Evolutionary conservation across 2,329 filamentous ascomycete species (phyloP).

Genomic region (Fonsecaea pugnacius): DNA sequence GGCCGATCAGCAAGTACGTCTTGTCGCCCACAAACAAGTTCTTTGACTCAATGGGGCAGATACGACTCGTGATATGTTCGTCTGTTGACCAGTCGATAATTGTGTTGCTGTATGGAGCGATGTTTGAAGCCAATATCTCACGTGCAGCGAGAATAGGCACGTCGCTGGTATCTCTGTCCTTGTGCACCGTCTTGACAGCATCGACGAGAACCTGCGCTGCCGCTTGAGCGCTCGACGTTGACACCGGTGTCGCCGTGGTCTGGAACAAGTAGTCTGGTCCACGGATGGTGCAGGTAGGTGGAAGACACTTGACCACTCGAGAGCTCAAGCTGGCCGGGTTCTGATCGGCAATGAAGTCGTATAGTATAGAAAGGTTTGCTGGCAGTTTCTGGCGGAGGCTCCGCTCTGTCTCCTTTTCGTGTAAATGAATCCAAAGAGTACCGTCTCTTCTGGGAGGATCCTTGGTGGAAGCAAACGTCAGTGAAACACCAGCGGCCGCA

Average conservation of each 20-base stretch:
- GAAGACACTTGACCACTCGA: slow-evolving; percentile 17
- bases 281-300: slow-evolving; percentile 13
- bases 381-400: slow-evolving; percentile 15
- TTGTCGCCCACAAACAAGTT: slow-evolving; percentile 6
- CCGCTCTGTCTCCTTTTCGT: slow-evolving; percentile 20
- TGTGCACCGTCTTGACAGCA: neutral
- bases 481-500: slow-evolving; percentile 15
- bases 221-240: neutral
- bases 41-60: slow-evolving; percentile 1
- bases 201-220: neutral
- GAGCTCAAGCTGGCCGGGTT: slow-evolving; percentile 18
- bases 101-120: neutral
- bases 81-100: slow-evolving; percentile 1
- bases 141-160: neutral
- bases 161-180: neutral
- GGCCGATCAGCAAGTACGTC: slow-evolving; percentile 48
- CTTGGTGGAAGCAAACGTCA: slow-evolving; percentile 15
- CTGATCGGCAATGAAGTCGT: slow-evolving; percentile 21
- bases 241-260: neutral
- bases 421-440: slow-evolving; percentile 13
- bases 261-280: slow-evolving; percentile 30
- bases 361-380: slow-evolving; percentile 9
- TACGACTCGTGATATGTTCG: slow-evolving; percentile 13
- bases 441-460: slow-evolving; percentile 3
- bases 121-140: neutral